A percentile compares a stretch with the other conserved stretches of the same genome.
Evolutionary conservation across 83 land plant genomes (phyloP).

Genomic region (Picea abies): DNA sequence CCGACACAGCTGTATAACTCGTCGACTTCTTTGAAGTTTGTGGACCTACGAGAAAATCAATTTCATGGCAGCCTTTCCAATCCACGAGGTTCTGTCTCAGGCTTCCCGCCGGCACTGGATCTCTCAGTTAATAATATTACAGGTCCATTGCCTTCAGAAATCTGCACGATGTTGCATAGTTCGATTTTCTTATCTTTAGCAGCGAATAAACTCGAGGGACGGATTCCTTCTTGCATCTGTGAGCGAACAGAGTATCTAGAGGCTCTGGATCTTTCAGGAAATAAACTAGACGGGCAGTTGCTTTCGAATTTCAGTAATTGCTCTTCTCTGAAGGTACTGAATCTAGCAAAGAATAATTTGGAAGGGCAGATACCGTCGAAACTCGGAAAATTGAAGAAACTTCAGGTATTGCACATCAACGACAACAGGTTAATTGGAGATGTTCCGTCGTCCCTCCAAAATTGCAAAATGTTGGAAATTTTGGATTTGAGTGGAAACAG

Average conservation of each 20-base stretch:
- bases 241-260: constrained; percentile 24
- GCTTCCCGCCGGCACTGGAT: not conserved
- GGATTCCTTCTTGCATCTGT: not conserved
- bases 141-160: not conserved
- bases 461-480: constrained; percentile 17
- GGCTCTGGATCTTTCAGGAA: constrained; percentile 34
- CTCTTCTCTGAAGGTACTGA: constrained; percentile 7
- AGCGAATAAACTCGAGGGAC: not conserved
- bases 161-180: not conserved
- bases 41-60: not conserved
- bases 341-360: constrained; percentile 26
- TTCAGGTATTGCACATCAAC: constrained; percentile 19
- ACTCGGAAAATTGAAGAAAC: constrained; percentile 19
- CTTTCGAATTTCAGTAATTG: constrained; percentile 33
- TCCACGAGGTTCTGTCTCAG: not conserved
- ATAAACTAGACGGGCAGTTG: constrained; percentile 18
- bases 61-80: not conserved
- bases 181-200: not conserved
- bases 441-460: constrained; percentile 24
- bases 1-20: too few species aligned
- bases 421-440: constrained; percentile 24
- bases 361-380: constrained; percentile 34
- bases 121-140: not conserved
- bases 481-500: constrained; percentile 34
- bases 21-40: not conserved